These are phyloP conservation scores for Triangularia verruculosa DNA, from an alignment of 2,329 filamentous ascomycete genomes.

Conservation along the genomic window DNA sequence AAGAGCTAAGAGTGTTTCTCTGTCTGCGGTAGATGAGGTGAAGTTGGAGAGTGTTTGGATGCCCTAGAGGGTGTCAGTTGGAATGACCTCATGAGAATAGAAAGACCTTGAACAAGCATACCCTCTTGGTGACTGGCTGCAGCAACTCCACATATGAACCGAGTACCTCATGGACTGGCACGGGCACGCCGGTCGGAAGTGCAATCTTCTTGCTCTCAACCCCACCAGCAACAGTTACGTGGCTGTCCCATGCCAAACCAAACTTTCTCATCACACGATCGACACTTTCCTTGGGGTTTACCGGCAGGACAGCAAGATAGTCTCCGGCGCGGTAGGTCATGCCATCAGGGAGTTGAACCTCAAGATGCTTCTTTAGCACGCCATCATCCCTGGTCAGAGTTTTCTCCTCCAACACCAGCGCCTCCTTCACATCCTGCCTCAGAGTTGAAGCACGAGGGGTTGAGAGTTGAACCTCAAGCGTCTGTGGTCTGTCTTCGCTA, in stretches of 20 bases:
- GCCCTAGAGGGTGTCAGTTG: constrained; percentile 35
- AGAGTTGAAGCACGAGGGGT: constrained; percentile 55
- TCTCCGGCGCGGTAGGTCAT: constrained; percentile 70
- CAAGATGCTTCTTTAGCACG: constrained; percentile 58
- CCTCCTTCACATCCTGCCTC: constrained; percentile 62
- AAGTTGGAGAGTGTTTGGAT: constrained; percentile 34
- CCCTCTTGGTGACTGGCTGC: constrained; percentile 68
- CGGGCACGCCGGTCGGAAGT: constrained; percentile 53
- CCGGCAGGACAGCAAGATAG: constrained; percentile 70
- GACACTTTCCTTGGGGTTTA: constrained; percentile 63
- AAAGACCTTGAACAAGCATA: constrained; percentile 30
- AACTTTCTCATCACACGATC: constrained; percentile 64
- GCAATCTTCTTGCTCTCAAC: constrained; percentile 46
- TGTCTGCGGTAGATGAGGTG: constrained; percentile 28
- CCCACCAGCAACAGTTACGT: constrained; percentile 52
- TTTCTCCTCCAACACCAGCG: constrained; percentile 52
- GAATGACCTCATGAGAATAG: neutral
- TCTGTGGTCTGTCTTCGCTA: constrained; percentile 31
- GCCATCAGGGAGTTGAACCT: constrained; percentile 63
- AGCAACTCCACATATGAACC: constrained; percentile 70
- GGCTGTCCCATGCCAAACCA: constrained; percentile 65
- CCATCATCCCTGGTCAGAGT: constrained; percentile 43
- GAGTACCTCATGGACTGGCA: constrained; percentile 63
- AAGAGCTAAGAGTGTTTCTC: constrained; percentile 45
- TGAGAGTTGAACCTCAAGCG: constrained; percentile 49